phyloP scores from a whole-genome alignment of 805 yeast species.

The Candida chilensis region DNA sequence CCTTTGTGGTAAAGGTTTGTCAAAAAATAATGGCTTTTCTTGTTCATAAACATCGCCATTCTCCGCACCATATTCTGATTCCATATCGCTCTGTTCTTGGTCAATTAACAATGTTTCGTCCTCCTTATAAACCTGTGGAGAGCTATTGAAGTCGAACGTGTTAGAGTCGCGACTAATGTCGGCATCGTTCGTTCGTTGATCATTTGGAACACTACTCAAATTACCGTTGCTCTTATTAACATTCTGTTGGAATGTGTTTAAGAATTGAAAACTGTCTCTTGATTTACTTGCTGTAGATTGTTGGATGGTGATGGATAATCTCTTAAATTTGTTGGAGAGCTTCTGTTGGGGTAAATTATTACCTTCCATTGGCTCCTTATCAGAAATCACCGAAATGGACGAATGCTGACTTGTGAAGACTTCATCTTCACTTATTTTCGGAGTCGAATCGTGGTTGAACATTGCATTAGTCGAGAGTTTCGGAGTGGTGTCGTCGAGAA shows the following conservation, averaged over 20 bases:
- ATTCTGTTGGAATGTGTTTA: conserved; percentile 27
- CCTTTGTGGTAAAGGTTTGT: too few species aligned
- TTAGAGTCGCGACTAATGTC: conserved; percentile 21
- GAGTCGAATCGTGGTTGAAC: too few species aligned
- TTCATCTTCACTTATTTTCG: too few species aligned
- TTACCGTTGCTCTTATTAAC: conserved; percentile 10
- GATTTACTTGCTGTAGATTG: conserved; percentile 27
- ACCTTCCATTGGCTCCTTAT: too few species aligned
- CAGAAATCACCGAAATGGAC: too few species aligned
- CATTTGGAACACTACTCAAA: conserved; percentile 2
- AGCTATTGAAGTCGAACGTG: conserved; percentile 15
- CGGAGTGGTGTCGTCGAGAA: too few species aligned
- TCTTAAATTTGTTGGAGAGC: conserved; percentile 21
- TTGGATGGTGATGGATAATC: conserved; percentile 26
- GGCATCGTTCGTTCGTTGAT: conserved; percentile 3
- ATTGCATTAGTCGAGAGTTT: too few species aligned
- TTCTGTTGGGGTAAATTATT: conserved; percentile 25
- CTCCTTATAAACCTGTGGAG: too few species aligned
- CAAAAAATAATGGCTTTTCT: conserved; percentile 12
- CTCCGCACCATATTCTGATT: too few species aligned
- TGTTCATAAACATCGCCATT: conserved; percentile 2
- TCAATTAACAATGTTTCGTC: too few species aligned
- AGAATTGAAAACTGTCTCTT: conserved; percentile 14
- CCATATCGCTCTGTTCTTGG: too few species aligned
- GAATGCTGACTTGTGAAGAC: too few species aligned